Evolutionary conservation across 2,329 filamentous ascomycete genomes (phyloP).

Genomic region (Alternaria gansuensis): DNA sequence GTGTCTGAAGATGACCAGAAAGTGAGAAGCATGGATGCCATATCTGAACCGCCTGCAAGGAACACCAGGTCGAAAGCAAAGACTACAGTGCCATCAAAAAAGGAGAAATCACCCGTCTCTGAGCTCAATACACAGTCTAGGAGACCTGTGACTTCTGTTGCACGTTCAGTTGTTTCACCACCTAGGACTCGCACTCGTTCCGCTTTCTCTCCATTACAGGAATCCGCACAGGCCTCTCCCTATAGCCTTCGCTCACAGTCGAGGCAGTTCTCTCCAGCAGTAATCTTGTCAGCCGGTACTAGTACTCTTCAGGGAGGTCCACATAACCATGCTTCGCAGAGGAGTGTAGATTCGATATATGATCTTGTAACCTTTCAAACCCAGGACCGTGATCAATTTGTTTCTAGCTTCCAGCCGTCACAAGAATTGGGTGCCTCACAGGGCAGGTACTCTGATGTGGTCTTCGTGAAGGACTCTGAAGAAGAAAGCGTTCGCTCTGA

Average conservation of each 20-base stretch:
- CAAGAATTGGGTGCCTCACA: slow-evolving; percentile 38
- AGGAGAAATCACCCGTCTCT: slow-evolving; percentile 23
- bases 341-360: slow-evolving; percentile 21
- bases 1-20: slow-evolving; percentile 35
- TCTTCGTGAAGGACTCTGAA: slow-evolving; percentile 45
- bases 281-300: slow-evolving; percentile 10
- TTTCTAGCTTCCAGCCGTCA: slow-evolving; percentile 32
- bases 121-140: slow-evolving; percentile 28
- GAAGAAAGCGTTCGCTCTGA: slow-evolving; percentile 44
- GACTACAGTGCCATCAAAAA: slow-evolving; percentile 32
- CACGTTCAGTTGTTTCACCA: slow-evolving; percentile 31
- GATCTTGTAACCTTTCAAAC: slow-evolving; percentile 18
- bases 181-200: slow-evolving; percentile 29
- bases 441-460: slow-evolving; percentile 36
- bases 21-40: slow-evolving; percentile 30
- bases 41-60: slow-evolving; percentile 39
- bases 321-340: slow-evolving; percentile 26
- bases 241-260: slow-evolving; percentile 45
- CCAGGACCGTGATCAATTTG: slow-evolving; percentile 25
- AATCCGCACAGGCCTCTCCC: slow-evolving; percentile 33
- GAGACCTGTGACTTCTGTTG: slow-evolving; percentile 27
- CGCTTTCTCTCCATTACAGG: slow-evolving; percentile 31
- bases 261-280: slow-evolving; percentile 34
- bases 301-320: slow-evolving; percentile 16
- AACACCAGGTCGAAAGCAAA: slow-evolving; percentile 49